phyloP scores from a whole-genome alignment of 352 stramenopile genomes.

The Phytophthora uliginosa region DNA sequence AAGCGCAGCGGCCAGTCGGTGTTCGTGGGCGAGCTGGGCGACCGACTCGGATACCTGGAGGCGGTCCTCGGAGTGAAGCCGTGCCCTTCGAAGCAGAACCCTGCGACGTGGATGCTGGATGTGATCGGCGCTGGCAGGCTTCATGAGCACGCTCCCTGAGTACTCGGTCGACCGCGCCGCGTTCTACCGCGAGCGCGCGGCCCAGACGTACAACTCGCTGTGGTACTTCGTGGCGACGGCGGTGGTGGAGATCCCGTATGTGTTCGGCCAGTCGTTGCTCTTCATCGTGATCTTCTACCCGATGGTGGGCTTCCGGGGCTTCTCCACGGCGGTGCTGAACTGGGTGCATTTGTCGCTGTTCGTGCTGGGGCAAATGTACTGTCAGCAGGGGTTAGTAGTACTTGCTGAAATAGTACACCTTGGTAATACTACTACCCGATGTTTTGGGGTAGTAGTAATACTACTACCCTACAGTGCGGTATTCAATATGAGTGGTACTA shows the following conservation, averaged over 20 bases:
- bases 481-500: no score
- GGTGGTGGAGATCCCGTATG: conserved; percentile 32
- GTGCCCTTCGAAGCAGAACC: conserved; percentile 46
- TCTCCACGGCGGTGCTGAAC: conserved; percentile 28
- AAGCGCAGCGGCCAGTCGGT: conserved; percentile 60
- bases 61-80: conserved; percentile 40
- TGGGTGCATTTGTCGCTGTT: conserved; percentile 19
- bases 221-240: conserved; percentile 28
- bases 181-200: conserved; percentile 27
- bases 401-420: no score
- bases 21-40: conserved; percentile 82
- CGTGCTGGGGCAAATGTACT: conserved; percentile 41
- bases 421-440: no score
- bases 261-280: conserved; percentile 37
- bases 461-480: no score
- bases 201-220: conserved; percentile 24
- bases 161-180: conserved; percentile 56
- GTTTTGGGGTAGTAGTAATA: no score
- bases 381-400: no score
- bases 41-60: conserved; percentile 28
- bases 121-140: conserved; percentile 46
- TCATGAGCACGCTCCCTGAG: conserved; percentile 51
- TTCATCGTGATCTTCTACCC: conserved; percentile 55
- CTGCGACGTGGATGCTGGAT: conserved; percentile 28
- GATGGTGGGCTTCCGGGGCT: conserved; percentile 48